Evolutionary conservation across 352 stramenopile genomes (phyloP), one percentile per base, ranked within the genome.

Genomic region (Pythium angustatum): DNA sequence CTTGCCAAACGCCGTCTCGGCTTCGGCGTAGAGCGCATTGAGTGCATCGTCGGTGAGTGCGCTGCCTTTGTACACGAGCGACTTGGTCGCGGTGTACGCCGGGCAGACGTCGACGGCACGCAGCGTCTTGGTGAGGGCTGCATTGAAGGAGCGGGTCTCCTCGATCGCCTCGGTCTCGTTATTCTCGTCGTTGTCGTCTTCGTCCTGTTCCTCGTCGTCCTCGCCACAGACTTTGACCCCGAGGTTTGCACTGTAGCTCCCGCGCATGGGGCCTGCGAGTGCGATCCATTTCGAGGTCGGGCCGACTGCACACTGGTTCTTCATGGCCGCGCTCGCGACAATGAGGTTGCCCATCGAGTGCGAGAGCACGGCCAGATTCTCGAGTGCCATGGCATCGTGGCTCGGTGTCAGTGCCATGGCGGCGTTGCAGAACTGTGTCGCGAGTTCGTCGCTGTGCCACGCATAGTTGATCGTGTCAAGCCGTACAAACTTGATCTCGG

Each of bases 291-390:
- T 64, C 8, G 58, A 64, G 5, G 62, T 62, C 5, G 33, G 19
- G 10, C 51, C 64, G n/a, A 78, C 36, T 2, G 31, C 28, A 36
- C 71, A 78, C n/a, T 58, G 30, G 5, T 60, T 33, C 19, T 65
- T 57, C 14, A 66, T 58, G 24, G 69, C 31, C 17, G 71, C 67
- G 9, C 36, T 58, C 6, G 50, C 54, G 12, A 72, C 27, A n/a
- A 76, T 58, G 47, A 78, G 21, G 41, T 78, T 78, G 6, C 68
- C 71, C 51, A 72, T 78, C 44, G 71, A 78, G 53, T 78, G 68
- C 8, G 38, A 52, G 15, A 78, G 40, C 7, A 78, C 5, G 4
- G 31, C 49, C 21, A 56, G 27, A 8, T 44, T 44, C 21, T 56
- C 8, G 15, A 56, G 30, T 27, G 27, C 12, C 15, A 73, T 65